phyloP scores from a whole-genome alignment of 768 basidiomycete genomes.

The Neoboletus magnificus region DNA sequence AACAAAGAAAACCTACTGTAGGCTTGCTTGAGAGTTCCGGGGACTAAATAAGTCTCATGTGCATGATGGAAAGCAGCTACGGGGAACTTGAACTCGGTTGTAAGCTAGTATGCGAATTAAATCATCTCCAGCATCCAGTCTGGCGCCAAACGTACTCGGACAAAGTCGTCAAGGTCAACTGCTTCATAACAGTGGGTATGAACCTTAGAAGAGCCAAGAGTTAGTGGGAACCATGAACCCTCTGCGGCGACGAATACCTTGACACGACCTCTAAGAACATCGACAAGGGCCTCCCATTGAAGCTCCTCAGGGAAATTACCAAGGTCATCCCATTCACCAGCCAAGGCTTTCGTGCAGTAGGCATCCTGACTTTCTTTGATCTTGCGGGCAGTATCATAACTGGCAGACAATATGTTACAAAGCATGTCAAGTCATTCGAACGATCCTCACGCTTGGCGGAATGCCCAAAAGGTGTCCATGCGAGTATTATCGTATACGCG shows the following conservation, averaged over 20 bases:
- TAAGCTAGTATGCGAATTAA: slow-evolving; percentile 46
- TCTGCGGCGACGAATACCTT: slow-evolving; percentile 41
- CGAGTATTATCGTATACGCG: slow-evolving; percentile 35
- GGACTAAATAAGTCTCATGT: slow-evolving; percentile 88
- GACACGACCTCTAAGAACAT: slow-evolving; percentile 82
- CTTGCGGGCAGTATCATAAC: slow-evolving; percentile 51
- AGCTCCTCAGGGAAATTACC: slow-evolving; percentile 65
- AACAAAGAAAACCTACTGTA: slow-evolving; percentile 35
- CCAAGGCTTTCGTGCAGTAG: slow-evolving; percentile 45
- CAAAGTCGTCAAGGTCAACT: slow-evolving; percentile 67
- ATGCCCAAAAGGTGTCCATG: slow-evolving; percentile 50
- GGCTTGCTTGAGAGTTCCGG: slow-evolving; percentile 71
- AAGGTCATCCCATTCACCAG: slow-evolving; percentile 39
- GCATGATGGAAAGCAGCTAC: slow-evolving; percentile 85
- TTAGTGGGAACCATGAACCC: not conserved
- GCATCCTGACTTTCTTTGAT: slow-evolving; percentile 54
- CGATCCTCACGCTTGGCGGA: slow-evolving; percentile 45
- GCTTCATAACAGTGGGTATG: slow-evolving; percentile 48
- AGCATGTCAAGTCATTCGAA: not conserved
- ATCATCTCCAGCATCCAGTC: not conserved
- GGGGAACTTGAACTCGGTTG: slow-evolving; percentile 87
- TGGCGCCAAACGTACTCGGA: slow-evolving; percentile 47
- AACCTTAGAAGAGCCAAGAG: slow-evolving; percentile 15
- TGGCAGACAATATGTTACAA: slow-evolving; percentile 11
- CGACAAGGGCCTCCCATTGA: slow-evolving; percentile 75